Evolutionary conservation across 208 protist species (phyloP), one percentile per base, ranked within the genome.

Genomic region (Acanthamoeba castellanii): DNA sequence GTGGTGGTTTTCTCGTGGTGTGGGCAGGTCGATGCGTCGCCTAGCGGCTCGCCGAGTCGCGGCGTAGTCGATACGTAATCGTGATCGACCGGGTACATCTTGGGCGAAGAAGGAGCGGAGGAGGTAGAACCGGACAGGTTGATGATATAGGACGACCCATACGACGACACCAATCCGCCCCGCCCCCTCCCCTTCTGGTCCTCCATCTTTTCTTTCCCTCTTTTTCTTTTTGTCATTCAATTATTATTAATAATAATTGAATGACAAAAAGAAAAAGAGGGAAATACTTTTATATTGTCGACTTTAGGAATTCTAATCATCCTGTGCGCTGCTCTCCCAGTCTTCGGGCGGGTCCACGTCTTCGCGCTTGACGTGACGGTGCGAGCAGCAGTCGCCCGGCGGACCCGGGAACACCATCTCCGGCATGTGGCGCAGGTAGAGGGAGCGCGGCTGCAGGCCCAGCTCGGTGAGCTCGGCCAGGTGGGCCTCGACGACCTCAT

Each of bases 391-490:
- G 34, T 81, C 72, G 72, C 72, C 72, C 18, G 72, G 72, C 72
- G 72, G 32, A 9, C 72, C 72, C 72, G 72, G 72, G 72, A 81
- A 81, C 25, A 81, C 72, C 72, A 81, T 81, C 14, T 81, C 42
- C 7, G 72, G 72, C 72, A 81, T 81, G 42, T 81, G 72, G 8
- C 72, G 72, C 64, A 70, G 64, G 27, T 70, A 70, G 27, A 81
- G 72, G 14, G 72, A 52, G 72, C 25, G 30, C 3, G 72, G 37
- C 42, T 81, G 72, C 72, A 81, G 72, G 6, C 72, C 72, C 1
- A 81, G 42, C 30, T 42, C 72, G 37, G 30, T 50, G 25, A 81
- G 34, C 20, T 4, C 72, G 1, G 13, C 72, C 11, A 3, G 72
- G 7, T 81, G 30, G 37, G 34, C 16, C 37, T 42, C 30, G 4